Percentiles rank a stretch among this genome's conserved stretches.
Conservation (phyloP, 2,329 filamentous ascomycete species). For the Botrytis pseudocinerea region DNA sequence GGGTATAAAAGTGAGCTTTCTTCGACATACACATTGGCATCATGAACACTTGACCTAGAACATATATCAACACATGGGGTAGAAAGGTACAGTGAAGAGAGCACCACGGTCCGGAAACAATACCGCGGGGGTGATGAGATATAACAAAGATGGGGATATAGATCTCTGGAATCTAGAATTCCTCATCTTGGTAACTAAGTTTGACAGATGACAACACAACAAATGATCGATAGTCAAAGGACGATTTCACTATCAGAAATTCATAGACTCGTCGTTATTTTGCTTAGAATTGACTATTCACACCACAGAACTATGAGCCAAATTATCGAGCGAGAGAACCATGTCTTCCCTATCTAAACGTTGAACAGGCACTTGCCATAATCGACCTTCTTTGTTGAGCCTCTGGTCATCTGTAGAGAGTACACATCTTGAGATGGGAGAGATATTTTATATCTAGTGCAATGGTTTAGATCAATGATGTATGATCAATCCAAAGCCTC, state of each 20-base stretch:
- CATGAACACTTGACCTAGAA: neutral
- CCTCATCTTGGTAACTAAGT: neutral
- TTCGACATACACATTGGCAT: neutral
- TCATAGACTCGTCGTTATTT: neutral
- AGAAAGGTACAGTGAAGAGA: neutral
- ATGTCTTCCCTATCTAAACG: fast-evolving
- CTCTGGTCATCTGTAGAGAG: neutral
- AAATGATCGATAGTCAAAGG: neutral
- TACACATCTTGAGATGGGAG: neutral
- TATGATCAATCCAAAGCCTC: neutral
- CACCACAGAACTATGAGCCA: neutral
- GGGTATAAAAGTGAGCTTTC: neutral
- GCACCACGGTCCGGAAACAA: neutral
- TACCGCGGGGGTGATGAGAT: neutral
- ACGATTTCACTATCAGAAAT: neutral
- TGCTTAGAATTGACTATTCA: neutral
- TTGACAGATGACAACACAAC: neutral
- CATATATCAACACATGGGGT: too few relatives aligned
- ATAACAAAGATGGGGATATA: neutral
- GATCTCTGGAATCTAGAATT: neutral
- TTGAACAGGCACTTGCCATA: neutral
- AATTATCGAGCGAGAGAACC: neutral
- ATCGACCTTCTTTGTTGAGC: neutral
- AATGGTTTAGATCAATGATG: too few relatives aligned
- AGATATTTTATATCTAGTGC: neutral